A percentile compares a stretch with the other conserved stretches of the same genome.
Conservation (phyloP, 495 filamentous ascomycete genomes). For the Schizothecium vesticola region DNA sequence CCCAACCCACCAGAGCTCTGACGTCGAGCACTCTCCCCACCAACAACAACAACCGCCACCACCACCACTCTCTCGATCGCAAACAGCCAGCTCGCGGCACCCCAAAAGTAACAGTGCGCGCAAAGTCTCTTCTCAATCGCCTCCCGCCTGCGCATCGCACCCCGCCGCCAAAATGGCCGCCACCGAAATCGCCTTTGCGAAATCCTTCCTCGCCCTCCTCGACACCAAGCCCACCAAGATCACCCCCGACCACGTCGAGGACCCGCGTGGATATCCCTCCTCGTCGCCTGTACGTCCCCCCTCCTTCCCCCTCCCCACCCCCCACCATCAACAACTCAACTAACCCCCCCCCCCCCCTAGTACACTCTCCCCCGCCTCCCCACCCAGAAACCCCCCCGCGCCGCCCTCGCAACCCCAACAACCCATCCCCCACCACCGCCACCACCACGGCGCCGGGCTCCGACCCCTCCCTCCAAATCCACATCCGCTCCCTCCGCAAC, state of each 20-base stretch:
- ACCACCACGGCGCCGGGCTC: slow-evolving; percentile 26
- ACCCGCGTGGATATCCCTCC: slow-evolving; percentile 66
- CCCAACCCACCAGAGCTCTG: background rate
- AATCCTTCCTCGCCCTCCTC: slow-evolving; percentile 71
- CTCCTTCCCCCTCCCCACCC: background rate
- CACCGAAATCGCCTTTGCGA: slow-evolving; percentile 76
- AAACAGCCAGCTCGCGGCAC: background rate
- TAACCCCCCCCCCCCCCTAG: slow-evolving; percentile 19
- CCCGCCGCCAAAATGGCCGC: slow-evolving; percentile 12
- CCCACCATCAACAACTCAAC: background rate
- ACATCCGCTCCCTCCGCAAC: slow-evolving; percentile 70
- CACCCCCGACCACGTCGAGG: slow-evolving; percentile 76
- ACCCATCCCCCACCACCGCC: background rate
- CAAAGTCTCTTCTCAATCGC: background rate
- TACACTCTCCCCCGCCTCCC: slow-evolving; percentile 46
- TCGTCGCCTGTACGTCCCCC: slow-evolving; percentile 59
- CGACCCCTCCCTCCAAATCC: slow-evolving; percentile 49
- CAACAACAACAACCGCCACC: background rate
- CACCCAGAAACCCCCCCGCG: slow-evolving; percentile 15
- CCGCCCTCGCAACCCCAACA: background rate
- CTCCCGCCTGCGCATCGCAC: background rate
- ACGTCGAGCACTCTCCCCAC: background rate
- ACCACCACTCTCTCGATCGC: background rate
- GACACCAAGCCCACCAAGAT: slow-evolving; percentile 74
- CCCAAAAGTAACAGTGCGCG: background rate